A percentile compares a stretch with the other conserved stretches of the same genome.
Conservation (phyloP, 148 eudicot species). For the Chenopodium formosanum region DNA sequence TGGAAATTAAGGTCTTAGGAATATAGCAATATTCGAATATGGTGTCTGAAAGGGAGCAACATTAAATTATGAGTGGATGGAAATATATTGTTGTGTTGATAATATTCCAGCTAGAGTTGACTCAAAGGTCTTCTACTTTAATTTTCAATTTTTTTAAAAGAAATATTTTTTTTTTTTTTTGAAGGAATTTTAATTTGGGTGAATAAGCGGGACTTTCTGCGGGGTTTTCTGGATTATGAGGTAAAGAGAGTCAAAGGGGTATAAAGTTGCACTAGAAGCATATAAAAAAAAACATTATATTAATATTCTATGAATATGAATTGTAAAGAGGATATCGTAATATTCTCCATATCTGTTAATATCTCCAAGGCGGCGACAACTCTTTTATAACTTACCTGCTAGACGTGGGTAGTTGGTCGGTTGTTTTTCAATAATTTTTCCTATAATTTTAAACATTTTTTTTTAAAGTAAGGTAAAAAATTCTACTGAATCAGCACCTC, state of each 20-base stretch:
- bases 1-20: background rate
- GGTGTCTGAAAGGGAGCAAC: slow-evolving; percentile 11
- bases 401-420: background rate
- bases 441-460: no score
- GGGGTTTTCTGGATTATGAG: background rate
- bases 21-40: background rate
- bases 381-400: background rate
- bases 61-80: background rate
- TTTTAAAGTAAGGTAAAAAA: no score
- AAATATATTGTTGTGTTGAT: background rate
- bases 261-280: slow-evolving; percentile 8
- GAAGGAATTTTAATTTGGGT: background rate
- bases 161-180: no score
- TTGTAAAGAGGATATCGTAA: background rate
- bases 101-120: slow-evolving; percentile 23
- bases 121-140: background rate
- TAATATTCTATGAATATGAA: background rate
- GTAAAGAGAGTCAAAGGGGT: slow-evolving; percentile 12
- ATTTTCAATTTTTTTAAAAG: background rate
- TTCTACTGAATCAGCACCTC: no score
- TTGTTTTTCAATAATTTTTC: no score
- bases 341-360: slow-evolving; percentile 1
- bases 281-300: background rate
- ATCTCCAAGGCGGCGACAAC: slow-evolving; percentile 10
- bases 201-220: slow-evolving; percentile 22